Base-by-base conservation (phyloP, 257 asterid species). In the Fraxinus pennsylvanica region DNA sequence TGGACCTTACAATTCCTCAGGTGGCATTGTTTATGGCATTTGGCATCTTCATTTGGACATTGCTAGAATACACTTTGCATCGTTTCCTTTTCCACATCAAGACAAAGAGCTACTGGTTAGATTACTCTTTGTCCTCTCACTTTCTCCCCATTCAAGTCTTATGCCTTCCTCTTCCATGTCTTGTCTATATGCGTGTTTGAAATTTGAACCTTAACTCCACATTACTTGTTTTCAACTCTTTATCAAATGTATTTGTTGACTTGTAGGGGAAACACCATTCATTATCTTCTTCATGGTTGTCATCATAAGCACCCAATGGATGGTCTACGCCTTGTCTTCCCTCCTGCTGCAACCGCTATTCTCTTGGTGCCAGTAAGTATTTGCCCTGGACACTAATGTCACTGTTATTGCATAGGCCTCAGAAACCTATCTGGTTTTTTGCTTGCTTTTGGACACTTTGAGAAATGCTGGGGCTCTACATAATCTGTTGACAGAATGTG, bases 281-380 rank as follows among this genome's bases (percentile, higher is more conserved):
- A 93, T 81, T 93, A 91, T 83, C 89, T 93, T 71, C 79, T 92
- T 81, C 97, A 91, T 67, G 98, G 98, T 33, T 91, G 97, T 80
- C 97, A 93, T 85, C 98, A 91, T 73, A 93, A 93, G 86, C 98
- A 93, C 90, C 98, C 98, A 27, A 90, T 90, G 96, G 98, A 93
- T 80, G 88, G 90, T 71, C 86, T 88, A 9, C 90, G 96, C 65
- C 95, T 93, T 22, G 97, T 93, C 78, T 90, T 93, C 76, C 98
- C 98, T 41, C 97, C 98, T 21, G 84, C 96, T 71, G 96, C 97
- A 21, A 78, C 97, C 3, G 89, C 90, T 50, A n/a, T 91, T 75
- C 85, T 91, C 32, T 74, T 89, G 73, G 78, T 81, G 65, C 97
- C 97, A 9, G 97, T 93, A 87, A 47, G 89, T 78, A 4, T 71